phyloP scores from a whole-genome alignment of 108 stramenopile genomes.

The Seminavis robusta region DNA sequence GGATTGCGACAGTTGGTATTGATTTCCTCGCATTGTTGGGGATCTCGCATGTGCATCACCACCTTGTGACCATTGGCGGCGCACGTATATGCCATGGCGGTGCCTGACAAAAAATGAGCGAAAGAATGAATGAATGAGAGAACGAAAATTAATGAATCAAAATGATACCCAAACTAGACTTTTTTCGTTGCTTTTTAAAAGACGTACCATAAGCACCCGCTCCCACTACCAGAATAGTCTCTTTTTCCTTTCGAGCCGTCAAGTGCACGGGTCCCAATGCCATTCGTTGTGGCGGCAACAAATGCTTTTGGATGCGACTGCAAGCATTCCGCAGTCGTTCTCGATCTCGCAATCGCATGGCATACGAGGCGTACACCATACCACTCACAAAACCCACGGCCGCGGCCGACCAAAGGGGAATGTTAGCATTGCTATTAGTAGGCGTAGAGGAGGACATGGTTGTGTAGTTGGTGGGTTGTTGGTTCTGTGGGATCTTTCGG shows the following conservation, averaged over 20 bases:
- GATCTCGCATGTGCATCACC: conserved; percentile 52
- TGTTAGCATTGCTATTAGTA: too few relatives aligned
- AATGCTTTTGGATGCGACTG: conserved; percentile 37
- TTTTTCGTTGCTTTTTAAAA: too few relatives aligned
- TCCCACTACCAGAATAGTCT: conserved; percentile 8
- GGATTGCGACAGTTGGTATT: conserved; percentile 56
- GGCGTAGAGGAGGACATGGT: too few relatives aligned
- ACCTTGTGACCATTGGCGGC: conserved; percentile 67
- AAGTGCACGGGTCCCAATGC: conserved; percentile 14
- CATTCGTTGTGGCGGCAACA: conserved; percentile 19
- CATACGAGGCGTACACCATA: conserved; percentile 23
- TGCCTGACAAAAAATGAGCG: conserved; percentile 41
- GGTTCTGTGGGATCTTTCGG: too few relatives aligned
- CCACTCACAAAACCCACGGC: conserved; percentile 17
- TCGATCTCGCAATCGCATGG: conserved; percentile 35
- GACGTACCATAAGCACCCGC: too few relatives aligned
- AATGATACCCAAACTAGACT: too few relatives aligned
- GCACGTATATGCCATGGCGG: conserved; percentile 77
- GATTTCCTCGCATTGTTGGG: conserved; percentile 36
- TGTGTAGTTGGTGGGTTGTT: too few relatives aligned
- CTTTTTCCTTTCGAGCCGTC: conserved; percentile 11
- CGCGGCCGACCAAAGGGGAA: background rate
- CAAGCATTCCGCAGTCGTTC: conserved; percentile 36
- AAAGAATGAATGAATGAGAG: too few relatives aligned
- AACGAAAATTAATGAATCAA: conserved; percentile 7